Percentiles rank a stretch among this genome's conserved stretches.
Evolutionary conservation across 345 rosid genomes (phyloP).

Genomic region (Excoecaria agallocha): DNA sequence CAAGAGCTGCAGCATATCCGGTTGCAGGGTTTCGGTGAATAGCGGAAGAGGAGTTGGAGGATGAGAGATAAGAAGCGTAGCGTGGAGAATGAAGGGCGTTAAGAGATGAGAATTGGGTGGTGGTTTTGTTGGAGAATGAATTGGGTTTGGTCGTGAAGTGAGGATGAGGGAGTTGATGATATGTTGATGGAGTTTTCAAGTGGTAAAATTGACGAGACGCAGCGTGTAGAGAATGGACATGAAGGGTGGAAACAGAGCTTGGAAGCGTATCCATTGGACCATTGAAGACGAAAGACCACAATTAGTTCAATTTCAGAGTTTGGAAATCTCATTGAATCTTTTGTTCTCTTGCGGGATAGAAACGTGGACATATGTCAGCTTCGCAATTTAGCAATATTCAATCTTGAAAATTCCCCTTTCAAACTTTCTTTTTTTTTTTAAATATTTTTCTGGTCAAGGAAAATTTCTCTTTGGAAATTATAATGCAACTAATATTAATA

Average conservation of each 20-base stretch:
- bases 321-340: neutral
- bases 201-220: conserved; percentile 31
- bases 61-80: conserved; percentile 23
- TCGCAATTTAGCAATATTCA: no score
- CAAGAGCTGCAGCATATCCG: conserved; percentile 77
- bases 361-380: neutral
- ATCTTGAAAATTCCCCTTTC: no score
- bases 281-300: conserved; percentile 21
- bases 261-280: conserved; percentile 72
- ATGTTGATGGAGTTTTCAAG: conserved; percentile 30
- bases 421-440: no score
- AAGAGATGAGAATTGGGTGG: conserved; percentile 18
- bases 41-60: conserved; percentile 19
- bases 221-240: conserved; percentile 27
- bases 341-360: neutral
- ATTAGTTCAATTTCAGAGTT: neutral
- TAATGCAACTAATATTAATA: no score
- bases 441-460: no score
- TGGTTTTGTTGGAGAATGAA: conserved; percentile 9
- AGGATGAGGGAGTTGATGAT: conserved; percentile 20
- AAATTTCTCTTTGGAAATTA: no score
- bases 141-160: conserved; percentile 35
- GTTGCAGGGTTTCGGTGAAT: conserved; percentile 50
- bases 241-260: conserved; percentile 51
- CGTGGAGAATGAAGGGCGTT: conserved; percentile 21